Evolutionary conservation across 305 asterid species (phyloP).

Genomic region (Caryopteris hybrid): DNA sequence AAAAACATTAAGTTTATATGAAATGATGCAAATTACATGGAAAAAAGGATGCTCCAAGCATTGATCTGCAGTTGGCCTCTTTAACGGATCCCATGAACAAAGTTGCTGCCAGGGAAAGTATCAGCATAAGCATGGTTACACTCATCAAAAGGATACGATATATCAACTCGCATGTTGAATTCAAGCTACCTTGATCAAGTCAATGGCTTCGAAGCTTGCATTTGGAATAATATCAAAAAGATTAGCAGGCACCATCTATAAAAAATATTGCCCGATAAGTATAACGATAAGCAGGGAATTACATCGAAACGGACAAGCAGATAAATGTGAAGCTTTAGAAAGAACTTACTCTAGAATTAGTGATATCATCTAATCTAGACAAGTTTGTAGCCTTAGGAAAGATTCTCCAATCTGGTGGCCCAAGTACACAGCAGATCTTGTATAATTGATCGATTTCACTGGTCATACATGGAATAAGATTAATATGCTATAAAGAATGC

Average conservation of each 20-base stretch:
- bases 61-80: constrained; percentile 93
- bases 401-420: constrained; percentile 74
- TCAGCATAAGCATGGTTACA: constrained; percentile 2
- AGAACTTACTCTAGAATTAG: constrained; percentile 57
- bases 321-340: background rate
- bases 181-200: constrained; percentile 74
- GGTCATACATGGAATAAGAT: constrained; percentile 22
- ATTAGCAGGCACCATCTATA: constrained; percentile 58
- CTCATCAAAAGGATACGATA: background rate
- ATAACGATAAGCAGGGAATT: no score
- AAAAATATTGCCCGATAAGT: constrained; percentile 18
- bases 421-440: constrained; percentile 92
- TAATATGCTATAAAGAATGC: constrained; percentile 1
- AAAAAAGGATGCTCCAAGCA: constrained; percentile 92
- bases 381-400: constrained; percentile 74
- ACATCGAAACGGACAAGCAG: no score
- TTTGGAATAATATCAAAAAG: constrained; percentile 67
- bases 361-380: constrained; percentile 52
- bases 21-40: constrained; percentile 46
- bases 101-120: constrained; percentile 58
- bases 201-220: constrained; percentile 85
- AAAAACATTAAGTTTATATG: no score
- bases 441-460: constrained; percentile 93
- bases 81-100: constrained; percentile 90
- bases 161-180: constrained; percentile 4